Evolutionary conservation across 495 filamentous ascomycete species (phyloP), one percentile per base, ranked within the genome.

Genomic region (Beverwykella pulmonaria): DNA sequence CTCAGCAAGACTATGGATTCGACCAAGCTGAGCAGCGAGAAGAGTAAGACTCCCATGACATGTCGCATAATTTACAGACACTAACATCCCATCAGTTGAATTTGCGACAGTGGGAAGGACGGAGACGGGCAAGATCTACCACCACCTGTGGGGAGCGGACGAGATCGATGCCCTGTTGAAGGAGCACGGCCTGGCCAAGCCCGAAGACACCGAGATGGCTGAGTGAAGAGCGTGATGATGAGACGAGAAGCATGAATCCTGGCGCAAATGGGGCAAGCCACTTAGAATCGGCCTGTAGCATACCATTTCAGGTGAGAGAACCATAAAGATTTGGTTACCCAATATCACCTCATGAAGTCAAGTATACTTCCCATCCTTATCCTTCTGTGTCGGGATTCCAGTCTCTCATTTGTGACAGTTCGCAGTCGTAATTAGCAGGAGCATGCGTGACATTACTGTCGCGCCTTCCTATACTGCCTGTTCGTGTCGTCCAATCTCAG

Each of bases 1-100:
- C 80, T 99, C 68, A 97, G 93, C 85, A 99, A 99, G 87, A 99
- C 94, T 3, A 99, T 99, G 95, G 94, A 99, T 78, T 93, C 92
- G 46, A 97, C 94, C 6, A 98, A 96, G 83, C 79, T 99, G 73
- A 96, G 91, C 83, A 97, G 92, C 74, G 93, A 98, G 82, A 99
- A 99, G 85, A 97, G 93, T 96, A 80, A 78, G 87, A 82, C 17
- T 26, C 29, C 2, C 1, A 29, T n/a, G 44, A 34, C 19, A 25
- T 19, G 17, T 7, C 27, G 2, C 7, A 26, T 23, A 36, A 23
- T 9, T 41, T 14, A 0, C 17, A 12, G 9, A 9, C n/a, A 19
- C 59, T 75, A 62, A 76, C 53, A 50, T 71, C 68, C 58, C 20
- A 48, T 26, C 70, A 97, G 93, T 99, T 78, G 94, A 99, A 79